Evolutionary conservation across 495 filamentous ascomycete genomes (phyloP).

Genomic region (Cetradonia linearis): DNA sequence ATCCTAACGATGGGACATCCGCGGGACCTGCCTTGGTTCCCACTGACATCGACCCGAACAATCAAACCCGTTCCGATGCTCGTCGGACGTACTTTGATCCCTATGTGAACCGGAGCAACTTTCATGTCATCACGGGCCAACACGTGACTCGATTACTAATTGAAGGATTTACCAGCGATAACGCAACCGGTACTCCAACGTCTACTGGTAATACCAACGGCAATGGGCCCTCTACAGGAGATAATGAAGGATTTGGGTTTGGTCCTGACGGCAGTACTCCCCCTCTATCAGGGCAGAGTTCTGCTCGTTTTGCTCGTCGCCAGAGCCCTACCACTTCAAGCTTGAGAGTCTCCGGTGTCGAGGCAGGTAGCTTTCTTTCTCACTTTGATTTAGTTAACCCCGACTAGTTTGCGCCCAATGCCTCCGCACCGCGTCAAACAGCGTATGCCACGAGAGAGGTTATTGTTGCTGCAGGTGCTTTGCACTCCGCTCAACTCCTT

Average conservation of each 20-base stretch:
- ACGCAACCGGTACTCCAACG: slow-evolving; percentile 18
- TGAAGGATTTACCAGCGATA: slow-evolving; percentile 22
- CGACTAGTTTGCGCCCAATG: slow-evolving; percentile 24
- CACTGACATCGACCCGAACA: slow-evolving; percentile 34
- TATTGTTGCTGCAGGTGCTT: slow-evolving; percentile 46
- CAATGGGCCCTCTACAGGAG: slow-evolving; percentile 18
- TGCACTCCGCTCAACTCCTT: slow-evolving; percentile 49
- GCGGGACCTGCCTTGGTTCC: slow-evolving; percentile 41
- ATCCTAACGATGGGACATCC: slow-evolving; percentile 38
- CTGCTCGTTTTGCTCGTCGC: slow-evolving; percentile 14
- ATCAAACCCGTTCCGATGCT: slow-evolving; percentile 34
- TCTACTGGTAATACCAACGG: slow-evolving; percentile 24
- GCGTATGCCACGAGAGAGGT: slow-evolving; percentile 45
- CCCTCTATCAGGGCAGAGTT: slow-evolving; percentile 12
- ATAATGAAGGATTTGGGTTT: slow-evolving; percentile 25
- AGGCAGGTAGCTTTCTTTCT: slow-evolving; percentile 14
- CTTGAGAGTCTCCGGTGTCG: slow-evolving; percentile 23
- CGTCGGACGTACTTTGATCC: slow-evolving; percentile 35
- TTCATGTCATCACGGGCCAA: slow-evolving; percentile 37
- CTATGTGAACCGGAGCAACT: slow-evolving; percentile 31
- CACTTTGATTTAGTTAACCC: not conserved
- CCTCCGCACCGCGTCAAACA: slow-evolving; percentile 21
- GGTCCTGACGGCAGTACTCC: slow-evolving; percentile 25
- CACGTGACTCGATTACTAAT: slow-evolving; percentile 38
- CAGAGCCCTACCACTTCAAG: slow-evolving; percentile 18